Conservation (phyloP, 441 rosid species). For the Dalechampia spathulata region DNA sequence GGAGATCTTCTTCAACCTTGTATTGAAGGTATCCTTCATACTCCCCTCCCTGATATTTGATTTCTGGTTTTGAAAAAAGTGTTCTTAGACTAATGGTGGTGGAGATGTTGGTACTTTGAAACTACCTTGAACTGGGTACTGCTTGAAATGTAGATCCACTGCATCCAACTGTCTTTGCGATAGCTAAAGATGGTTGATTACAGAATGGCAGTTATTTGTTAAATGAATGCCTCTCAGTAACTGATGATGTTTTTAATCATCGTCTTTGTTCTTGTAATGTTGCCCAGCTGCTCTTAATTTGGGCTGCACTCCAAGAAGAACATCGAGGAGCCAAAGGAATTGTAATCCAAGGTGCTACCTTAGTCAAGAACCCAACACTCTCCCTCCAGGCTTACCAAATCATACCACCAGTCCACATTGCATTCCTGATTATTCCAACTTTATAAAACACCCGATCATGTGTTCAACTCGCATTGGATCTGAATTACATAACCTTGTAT, state of each 20-base stretch:
- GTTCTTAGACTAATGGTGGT: neutral
- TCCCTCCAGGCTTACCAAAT: constrained; percentile 18
- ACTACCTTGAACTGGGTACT: neutral
- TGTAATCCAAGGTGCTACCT: constrained; percentile 70
- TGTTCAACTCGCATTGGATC: constrained; percentile 14
- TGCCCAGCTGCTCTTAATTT: constrained; percentile 88
- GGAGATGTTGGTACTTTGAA: neutral
- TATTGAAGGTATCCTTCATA: constrained; percentile 90
- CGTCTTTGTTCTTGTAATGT: constrained; percentile 8
- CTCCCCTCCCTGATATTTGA: constrained; percentile 12
- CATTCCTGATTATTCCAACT: constrained; percentile 20
- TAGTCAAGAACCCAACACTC: constrained; percentile 30
- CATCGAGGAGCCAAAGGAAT: constrained; percentile 92
- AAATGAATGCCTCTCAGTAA: neutral
- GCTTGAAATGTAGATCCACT: neutral
- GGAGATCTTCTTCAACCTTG: constrained; percentile 95
- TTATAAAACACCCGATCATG: constrained; percentile 25
- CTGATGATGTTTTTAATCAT: neutral
- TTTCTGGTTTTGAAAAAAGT: neutral
- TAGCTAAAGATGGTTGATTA: neutral
- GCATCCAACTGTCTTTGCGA: neutral
- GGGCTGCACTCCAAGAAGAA: constrained; percentile 85
- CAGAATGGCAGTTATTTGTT: neutral
- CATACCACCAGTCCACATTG: constrained; percentile 19
- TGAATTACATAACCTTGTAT: constrained; percentile 10